Evolutionary conservation across 2,329 filamentous ascomycete genomes (phyloP), one percentile per base, ranked within the genome.

Genomic region (Aspergillus uvarum): DNA sequence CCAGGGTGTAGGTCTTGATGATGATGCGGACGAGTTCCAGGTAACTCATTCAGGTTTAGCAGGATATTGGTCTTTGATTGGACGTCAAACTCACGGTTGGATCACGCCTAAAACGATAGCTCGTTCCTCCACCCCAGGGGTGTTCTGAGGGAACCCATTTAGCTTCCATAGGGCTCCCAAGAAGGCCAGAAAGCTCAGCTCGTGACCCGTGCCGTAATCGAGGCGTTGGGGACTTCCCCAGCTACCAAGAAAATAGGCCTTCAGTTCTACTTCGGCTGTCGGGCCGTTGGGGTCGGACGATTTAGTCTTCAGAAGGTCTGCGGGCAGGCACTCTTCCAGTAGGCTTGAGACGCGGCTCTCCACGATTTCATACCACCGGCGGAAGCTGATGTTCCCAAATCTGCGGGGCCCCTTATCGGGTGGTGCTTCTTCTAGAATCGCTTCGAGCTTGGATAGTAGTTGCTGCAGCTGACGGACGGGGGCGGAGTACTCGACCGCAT

Each of bases 121-220:
- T 67, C 92, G 85, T 76, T 96, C 92, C 67, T 85, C 81, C 6
- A 75, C 88, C 68, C 72, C 87, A 1, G 69, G 62, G 3, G 63
- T 64, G 2, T 81, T 83, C n/a, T 84, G 79, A 2, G 82, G 78
- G 72, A 99, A 98, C 16, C 85, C 88, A 49, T 89, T 88, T 2
- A 99, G 81, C 75, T 96, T 97, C 93, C 94, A 99, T 5, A 99
- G 80, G 61, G 90, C 88, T 4, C 87, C 93, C 5, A 99, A 74
- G 64, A 99, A 99, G 1, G 95, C 94, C 7, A 98, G 76, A 70
- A 99, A 99, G 76, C 91, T 96, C 54, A 99, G 80, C 72, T 99
- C 95, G 74, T 99, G 95, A 0, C 95, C 95, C 0, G 95, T 98
- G 1, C 95, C 95, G 72, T 97, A 99, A 77, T 99, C 95, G 26